These are phyloP conservation scores for Fusarium pseudocircinatum DNA, from an alignment of 2,329 filamentous ascomycete species.

Conservation along the genomic window DNA sequence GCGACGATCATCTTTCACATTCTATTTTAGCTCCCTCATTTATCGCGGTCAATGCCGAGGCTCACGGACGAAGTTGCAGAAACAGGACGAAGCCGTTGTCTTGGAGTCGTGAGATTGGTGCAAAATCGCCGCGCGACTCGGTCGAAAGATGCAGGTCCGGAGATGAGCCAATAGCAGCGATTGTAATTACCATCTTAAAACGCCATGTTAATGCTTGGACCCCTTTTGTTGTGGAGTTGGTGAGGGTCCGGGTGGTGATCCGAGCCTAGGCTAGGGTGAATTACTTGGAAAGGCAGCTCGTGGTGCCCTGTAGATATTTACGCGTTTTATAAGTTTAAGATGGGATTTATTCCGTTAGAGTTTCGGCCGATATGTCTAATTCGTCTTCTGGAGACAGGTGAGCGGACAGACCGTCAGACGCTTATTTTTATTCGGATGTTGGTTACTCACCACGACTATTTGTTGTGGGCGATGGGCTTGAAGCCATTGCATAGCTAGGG, in stretches of 20 bases:
- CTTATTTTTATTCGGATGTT: no score
- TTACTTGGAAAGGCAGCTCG: background rate
- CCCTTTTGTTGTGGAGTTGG: background rate
- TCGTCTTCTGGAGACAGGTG: background rate
- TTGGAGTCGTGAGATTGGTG: slow-evolving; percentile 7
- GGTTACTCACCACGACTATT: background rate
- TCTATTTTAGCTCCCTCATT: background rate
- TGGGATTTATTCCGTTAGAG: background rate
- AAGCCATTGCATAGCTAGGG: background rate
- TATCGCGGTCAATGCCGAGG: slow-evolving; percentile 18
- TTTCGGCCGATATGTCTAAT: background rate
- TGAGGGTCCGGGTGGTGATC: background rate
- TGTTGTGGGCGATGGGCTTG: no score
- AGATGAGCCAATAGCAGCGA: background rate
- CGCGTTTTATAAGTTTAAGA: background rate
- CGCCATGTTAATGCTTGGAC: slow-evolving; percentile 2
- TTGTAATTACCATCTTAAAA: slow-evolving; percentile 21
- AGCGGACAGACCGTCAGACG: background rate
- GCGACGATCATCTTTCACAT: background rate
- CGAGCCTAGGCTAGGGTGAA: background rate
- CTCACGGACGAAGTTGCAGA: slow-evolving; percentile 18
- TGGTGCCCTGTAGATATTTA: background rate
- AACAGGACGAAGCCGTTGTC: background rate
- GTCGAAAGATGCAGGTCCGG: background rate
- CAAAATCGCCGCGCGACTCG: slow-evolving; percentile 2